Percentiles rank a stretch among this genome's conserved stretches.
Conservation (phyloP, 208 protist species). For the Trypanosoma brucei region DNA sequence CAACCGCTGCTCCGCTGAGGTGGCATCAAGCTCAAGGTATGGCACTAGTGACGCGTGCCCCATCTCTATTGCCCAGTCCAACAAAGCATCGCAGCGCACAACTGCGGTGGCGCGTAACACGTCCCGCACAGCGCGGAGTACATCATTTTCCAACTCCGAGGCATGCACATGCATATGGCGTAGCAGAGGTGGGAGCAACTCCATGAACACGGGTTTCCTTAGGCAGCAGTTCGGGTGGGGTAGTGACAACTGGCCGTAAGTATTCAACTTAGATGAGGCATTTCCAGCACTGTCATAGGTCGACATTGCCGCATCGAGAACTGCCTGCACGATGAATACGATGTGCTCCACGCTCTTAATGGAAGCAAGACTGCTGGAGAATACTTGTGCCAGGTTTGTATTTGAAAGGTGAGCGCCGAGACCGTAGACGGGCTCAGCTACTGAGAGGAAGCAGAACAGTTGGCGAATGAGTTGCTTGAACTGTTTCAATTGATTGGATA, state of each 20-base stretch:
- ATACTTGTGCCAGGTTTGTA: slow-evolving; percentile 40
- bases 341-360: slow-evolving; percentile 58
- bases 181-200: slow-evolving; percentile 59
- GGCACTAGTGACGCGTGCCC: slow-evolving; percentile 54
- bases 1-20: slow-evolving; percentile 33
- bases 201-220: slow-evolving; percentile 74
- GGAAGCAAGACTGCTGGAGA: slow-evolving; percentile 32
- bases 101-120: slow-evolving; percentile 54
- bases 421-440: slow-evolving; percentile 58
- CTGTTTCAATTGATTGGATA: slow-evolving; percentile 24
- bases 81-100: slow-evolving; percentile 46
- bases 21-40: slow-evolving; percentile 55
- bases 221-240: slow-evolving; percentile 43
- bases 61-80: slow-evolving; percentile 48
- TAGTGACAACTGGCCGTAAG: slow-evolving; percentile 41
- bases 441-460: slow-evolving; percentile 66
- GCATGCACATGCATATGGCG: slow-evolving; percentile 31
- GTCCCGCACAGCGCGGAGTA: slow-evolving; percentile 42
- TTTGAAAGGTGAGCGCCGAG: slow-evolving; percentile 40
- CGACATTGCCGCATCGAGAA: slow-evolving; percentile 57
- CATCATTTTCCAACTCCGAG: slow-evolving; percentile 31
- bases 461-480: slow-evolving; percentile 58
- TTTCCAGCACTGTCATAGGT: slow-evolving; percentile 29
- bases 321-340: slow-evolving; percentile 57
- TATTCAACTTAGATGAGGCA: slow-evolving; percentile 19